Evolutionary conservation across 495 filamentous ascomycete genomes (phyloP), one percentile per base, ranked within the genome.

Genomic region (Hyphodiscus hymeniophilus): DNA sequence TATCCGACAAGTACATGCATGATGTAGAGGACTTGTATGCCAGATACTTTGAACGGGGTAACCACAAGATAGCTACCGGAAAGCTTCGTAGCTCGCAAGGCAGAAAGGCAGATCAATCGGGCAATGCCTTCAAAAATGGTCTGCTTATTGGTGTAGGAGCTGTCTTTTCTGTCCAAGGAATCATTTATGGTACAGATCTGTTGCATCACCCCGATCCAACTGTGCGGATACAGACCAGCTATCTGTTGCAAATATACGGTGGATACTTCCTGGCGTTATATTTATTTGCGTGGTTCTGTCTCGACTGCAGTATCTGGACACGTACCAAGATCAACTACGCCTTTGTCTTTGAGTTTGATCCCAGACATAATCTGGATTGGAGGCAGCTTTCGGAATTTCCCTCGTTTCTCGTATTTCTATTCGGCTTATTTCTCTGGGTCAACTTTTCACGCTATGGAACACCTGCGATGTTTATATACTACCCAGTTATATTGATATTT

Each of bases 301-400:
- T 95, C 26, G 84, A 85, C 56, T 91, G 88, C 59, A 75, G 81
- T 45, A 66, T 94, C 39, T 97, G 89, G 87, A 77, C 80, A 3
- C 68, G 65, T 34, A 78, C 82, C 51, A 91, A 88, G 63, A 87
- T 98, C 59, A 98, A 98, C 60, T 95, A 95, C 63, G 75, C 80
- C 24, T 98, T 98, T 66, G 85, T 97, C 57, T 97, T 98, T 60
- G 92, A 98, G 64, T 94, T 92, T 58, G 89, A 96, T 68, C 79
- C 80, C 36, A 75, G 89, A 55, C 77, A 92, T 66, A 76, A 81
- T 38, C 66, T 97, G 31, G 85, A 96, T 59, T 96, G 90, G 85
- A 81, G 85, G 59, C 83, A 95, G 59, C 71, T 96, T 33, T 70
- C 81, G n/a, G 85, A 89, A 74, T 75, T 95, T 39, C 87, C 89